Base-by-base conservation (phyloP, 2,329 filamentous ascomycete genomes). In the Cryphonectria parasitica region DNA sequence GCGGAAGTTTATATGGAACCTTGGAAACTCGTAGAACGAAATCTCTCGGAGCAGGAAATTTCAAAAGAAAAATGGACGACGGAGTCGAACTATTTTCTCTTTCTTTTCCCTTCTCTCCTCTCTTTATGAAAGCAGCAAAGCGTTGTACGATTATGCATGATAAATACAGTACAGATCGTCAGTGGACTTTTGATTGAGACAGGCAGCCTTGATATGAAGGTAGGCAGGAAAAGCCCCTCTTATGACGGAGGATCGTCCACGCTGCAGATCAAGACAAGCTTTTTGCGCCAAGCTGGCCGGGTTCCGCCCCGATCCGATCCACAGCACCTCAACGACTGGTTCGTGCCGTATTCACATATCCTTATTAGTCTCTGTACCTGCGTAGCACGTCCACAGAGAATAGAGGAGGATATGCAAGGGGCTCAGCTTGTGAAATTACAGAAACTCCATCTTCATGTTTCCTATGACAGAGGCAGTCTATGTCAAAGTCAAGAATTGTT, bases 251-350 rank as follows among this genome's bases (percentile, higher is more conserved):
- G 45, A 49, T 10, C 8, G 45, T 49, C 22, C 11, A 15, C 52
- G n/a, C 13, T 25, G 52, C 25, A 56, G 52, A 28, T 56, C 52
- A 7, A 56, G 52, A 56, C 52, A 56, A 56, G 52, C 52, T 56
- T 56, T 56, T 56, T 56, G n/a, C n/a, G 52, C 54, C 54, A 56
- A 56, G 52, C 52, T 56, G 13, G 52, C 52, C 52, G n/a, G 52
- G n/a, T 11, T 28, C 15, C 52, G n/a, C 25, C n/a, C 52, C 52
- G 52, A 6, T 28, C 52, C 52, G 52, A 56, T 56, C 52, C 54
- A 31, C 54, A 58, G 28, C 25, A 34, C 25, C 5, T 34, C 28
- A 22, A 56, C n/a, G 52, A 56, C 52, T 56, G 52, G 52, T 56
- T 56, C 25, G 13, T 56, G 13, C 25, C 25, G 17, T 56, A 31